Base-by-base conservation (phyloP, 2,329 filamentous ascomycete species). In the Fusarium ambrosium region DNA sequence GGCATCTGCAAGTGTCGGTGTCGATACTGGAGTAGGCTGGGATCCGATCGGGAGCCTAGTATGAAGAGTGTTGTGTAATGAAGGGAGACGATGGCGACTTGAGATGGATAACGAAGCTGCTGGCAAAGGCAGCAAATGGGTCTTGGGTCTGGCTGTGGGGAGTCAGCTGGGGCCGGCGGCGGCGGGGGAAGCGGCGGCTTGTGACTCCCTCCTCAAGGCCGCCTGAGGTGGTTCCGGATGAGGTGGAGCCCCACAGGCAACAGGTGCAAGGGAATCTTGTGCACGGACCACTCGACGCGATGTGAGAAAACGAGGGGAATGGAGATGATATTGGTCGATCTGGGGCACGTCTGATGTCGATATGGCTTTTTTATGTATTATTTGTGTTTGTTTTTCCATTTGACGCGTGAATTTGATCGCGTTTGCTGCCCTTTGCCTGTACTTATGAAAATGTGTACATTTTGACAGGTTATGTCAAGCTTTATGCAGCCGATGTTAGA, bases 111-210 rank as follows among this genome's bases (percentile, higher is more conserved):
- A 48, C 32, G 62, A 67, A 58, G 69, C 66, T 75, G 67, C 64
- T 51, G 53, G 20, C 27, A n/a, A 61, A 72, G 72, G 62, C 55
- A 74, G 62, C 56, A 43, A 66, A 66, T 34, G 68, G 61, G 62
- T 61, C 66, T 56, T 70, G 63, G 62, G 58, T 62, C 58, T 45
- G 20, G 27, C 37, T 64, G 68, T 71, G 55, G 62, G 55, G 69
- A 68, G 73, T 75, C 73, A 75, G 73, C 73, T 75, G 73, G 73
- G 73, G 73, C 73, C 70, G 63, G 72, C 63, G 51, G 16, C 48
- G 66, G 72, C 62, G 69, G 66, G 69, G 66, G 41, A 39, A 55
- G 41, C 60, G n/a, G 24, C 62, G 66, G 67, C 70, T 75, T 75
- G 73, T 75, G 73, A 75, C 73, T 73, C 41, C 68, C 73, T 73